Percentiles rank a stretch among this genome's conserved stretches.
phyloP scores from a whole-genome alignment of 2,329 filamentous ascomycete species.

The Neopestalotiopsis sp. region DNA sequence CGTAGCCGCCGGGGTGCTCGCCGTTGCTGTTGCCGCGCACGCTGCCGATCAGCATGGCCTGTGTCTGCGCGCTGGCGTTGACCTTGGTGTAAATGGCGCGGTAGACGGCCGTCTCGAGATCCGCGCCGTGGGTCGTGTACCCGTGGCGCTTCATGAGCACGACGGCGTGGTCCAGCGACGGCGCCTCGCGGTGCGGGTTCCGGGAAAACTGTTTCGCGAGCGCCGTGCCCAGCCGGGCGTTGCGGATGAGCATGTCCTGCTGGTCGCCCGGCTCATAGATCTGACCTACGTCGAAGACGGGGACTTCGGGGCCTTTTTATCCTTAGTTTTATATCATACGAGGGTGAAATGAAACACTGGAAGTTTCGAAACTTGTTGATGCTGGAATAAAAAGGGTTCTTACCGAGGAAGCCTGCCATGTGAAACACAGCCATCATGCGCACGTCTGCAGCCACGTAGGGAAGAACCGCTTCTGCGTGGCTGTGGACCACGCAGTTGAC shows the following conservation, averaged over 20 bases:
- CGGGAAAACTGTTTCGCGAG: conserved; percentile 21
- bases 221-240: conserved; percentile 23
- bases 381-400: not conserved
- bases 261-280: conserved; percentile 20
- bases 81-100: conserved; percentile 21
- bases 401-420: conserved; percentile 25
- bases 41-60: not conserved
- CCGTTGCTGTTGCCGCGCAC: not conserved
- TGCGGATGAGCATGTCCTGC: conserved; percentile 23
- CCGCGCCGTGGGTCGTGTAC: conserved; percentile 20
- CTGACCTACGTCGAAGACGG: conserved; percentile 23
- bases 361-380: not conserved
- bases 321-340: no score
- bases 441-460: conserved; percentile 20
- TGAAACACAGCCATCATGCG: conserved; percentile 22
- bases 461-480: conserved; percentile 22
- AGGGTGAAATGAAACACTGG: not conserved
- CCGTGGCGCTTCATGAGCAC: conserved; percentile 26
- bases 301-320: conserved; percentile 14
- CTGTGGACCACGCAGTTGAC: conserved; percentile 24
- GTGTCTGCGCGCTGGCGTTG: conserved; percentile 13
- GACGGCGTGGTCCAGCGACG: conserved; percentile 12
- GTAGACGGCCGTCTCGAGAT: conserved; percentile 23
- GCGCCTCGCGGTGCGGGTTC: not conserved
- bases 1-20: not conserved